Percentiles rank a stretch among this genome's conserved stretches.
These are phyloP conservation scores for Fraxinus sp. DNA, from an alignment of 305 asterid species.

Conservation along the genomic window DNA sequence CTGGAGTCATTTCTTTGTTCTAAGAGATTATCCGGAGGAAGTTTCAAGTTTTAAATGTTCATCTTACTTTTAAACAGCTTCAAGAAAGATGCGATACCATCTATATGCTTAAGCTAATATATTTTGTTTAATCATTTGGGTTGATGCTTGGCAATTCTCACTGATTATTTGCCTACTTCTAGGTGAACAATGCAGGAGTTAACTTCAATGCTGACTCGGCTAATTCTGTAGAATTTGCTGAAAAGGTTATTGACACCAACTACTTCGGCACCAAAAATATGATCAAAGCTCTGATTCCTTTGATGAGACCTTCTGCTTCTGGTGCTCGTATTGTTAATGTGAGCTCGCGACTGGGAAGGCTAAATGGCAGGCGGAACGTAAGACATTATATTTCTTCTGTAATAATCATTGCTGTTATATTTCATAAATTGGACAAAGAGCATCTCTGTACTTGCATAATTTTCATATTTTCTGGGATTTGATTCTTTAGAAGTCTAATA, in stretches of 20 bases:
- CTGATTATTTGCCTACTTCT: conserved; percentile 28
- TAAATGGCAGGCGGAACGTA: conserved; percentile 79
- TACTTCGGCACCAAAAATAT: conserved; percentile 82
- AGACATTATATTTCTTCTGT: conserved; percentile 22
- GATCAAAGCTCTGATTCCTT: conserved; percentile 67
- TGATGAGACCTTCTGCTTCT: conserved; percentile 58
- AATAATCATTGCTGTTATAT: background rate
- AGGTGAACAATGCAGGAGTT: conserved; percentile 91
- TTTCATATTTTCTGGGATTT: background rate
- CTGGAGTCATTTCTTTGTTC: background rate
- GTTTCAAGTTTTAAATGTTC: background rate
- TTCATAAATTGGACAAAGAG: background rate
- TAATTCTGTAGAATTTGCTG: conserved; percentile 73
- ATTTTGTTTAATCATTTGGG: background rate
- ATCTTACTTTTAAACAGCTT: background rate
- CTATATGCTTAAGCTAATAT: background rate
- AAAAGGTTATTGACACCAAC: conserved; percentile 63
- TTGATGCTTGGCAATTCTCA: background rate
- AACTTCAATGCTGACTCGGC: conserved; percentile 69
- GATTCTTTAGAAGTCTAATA: background rate
- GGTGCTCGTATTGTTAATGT: conserved; percentile 84
- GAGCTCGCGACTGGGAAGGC: conserved; percentile 75
- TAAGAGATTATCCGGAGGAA: background rate
- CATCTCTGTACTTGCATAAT: background rate
- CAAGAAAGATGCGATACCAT: conserved; percentile 1